Evolutionary conservation across 768 basidiomycete genomes (phyloP).

Genomic region (Mycena haematopus): DNA sequence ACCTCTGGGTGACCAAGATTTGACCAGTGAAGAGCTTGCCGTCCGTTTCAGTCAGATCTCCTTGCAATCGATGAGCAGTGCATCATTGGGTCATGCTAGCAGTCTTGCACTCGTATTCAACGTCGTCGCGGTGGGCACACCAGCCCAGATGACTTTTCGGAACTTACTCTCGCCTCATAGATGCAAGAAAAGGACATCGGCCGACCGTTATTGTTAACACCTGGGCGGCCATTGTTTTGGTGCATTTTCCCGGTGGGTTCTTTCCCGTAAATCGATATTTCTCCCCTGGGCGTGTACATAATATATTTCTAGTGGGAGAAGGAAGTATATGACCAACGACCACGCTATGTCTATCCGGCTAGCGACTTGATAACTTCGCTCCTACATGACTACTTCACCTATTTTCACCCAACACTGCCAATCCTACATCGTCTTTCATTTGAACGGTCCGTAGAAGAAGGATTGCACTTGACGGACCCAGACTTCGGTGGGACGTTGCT

Average conservation of each 20-base stretch:
- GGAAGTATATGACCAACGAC: slow-evolving; percentile 32
- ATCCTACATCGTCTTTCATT: slow-evolving; percentile 75
- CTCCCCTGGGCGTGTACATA: too few species aligned
- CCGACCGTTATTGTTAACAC: background rate
- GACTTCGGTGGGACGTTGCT: slow-evolving; percentile 65
- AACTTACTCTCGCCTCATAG: background rate
- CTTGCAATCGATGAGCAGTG: background rate
- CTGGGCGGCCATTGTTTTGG: slow-evolving; percentile 29
- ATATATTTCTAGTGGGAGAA: slow-evolving; percentile 47
- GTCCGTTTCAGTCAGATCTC: background rate
- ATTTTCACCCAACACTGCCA: slow-evolving; percentile 55
- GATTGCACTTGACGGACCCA: slow-evolving; percentile 54
- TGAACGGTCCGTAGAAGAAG: slow-evolving; percentile 49
- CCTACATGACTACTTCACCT: slow-evolving; percentile 65
- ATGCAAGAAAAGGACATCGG: slow-evolving; percentile 15
- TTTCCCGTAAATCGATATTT: too few species aligned
- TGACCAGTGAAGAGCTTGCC: background rate
- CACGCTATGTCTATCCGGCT: slow-evolving; percentile 53
- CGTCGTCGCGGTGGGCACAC: slow-evolving; percentile 45
- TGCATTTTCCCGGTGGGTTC: slow-evolving; percentile 15
- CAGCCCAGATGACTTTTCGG: slow-evolving; percentile 33
- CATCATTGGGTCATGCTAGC: slow-evolving; percentile 53
- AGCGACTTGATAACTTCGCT: slow-evolving; percentile 54
- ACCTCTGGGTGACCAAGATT: background rate
- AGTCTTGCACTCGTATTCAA: slow-evolving; percentile 47